Evolutionary conservation across 2,329 filamentous ascomycete species (phyloP).

Genomic region (Diaporthe australafricana): DNA sequence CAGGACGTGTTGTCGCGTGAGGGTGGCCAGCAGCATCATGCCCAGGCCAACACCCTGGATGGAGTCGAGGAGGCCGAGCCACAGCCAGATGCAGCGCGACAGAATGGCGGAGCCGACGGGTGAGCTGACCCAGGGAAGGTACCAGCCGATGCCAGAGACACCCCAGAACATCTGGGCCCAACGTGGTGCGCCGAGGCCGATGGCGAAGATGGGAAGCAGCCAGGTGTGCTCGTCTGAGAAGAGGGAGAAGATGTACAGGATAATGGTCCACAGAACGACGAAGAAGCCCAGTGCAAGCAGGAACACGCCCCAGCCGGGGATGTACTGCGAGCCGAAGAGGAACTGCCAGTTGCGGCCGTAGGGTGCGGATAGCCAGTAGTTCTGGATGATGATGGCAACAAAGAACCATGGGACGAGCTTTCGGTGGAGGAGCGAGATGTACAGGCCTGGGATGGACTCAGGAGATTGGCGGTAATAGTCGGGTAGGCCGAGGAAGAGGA

Average conservation of each 20-base stretch:
- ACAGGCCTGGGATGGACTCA: conserved; percentile 74
- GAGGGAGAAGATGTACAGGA: conserved; percentile 63
- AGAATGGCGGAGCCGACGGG: conserved; percentile 66
- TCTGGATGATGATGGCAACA: conserved; percentile 71
- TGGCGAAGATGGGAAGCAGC: conserved; percentile 75
- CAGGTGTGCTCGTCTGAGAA: conserved; percentile 73
- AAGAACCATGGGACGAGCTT: conserved; percentile 79
- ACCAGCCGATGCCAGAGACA: conserved; percentile 69
- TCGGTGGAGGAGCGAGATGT: conserved; percentile 69
- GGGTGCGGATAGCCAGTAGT: conserved; percentile 74
- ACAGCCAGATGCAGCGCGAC: conserved; percentile 72
- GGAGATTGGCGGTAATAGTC: conserved; percentile 75
- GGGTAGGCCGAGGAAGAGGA: conserved; percentile 72
- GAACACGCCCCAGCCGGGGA: conserved; percentile 66
- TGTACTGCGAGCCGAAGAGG: conserved; percentile 69
- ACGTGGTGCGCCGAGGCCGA: conserved; percentile 73
- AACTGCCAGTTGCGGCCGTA: conserved; percentile 77
- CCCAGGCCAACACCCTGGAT: conserved; percentile 75
- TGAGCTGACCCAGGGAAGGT: conserved; percentile 71
- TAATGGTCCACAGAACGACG: conserved; percentile 64
- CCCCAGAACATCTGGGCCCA: conserved; percentile 79
- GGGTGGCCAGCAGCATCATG: conserved; percentile 74
- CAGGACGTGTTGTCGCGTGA: conserved; percentile 73
- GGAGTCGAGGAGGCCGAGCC: conserved; percentile 74
- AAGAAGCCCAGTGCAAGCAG: conserved; percentile 68